Percentiles rank a stretch among this genome's conserved stretches.
Conservation (phyloP, 306 rosid genomes). For the Carpinus viminea region DNA sequence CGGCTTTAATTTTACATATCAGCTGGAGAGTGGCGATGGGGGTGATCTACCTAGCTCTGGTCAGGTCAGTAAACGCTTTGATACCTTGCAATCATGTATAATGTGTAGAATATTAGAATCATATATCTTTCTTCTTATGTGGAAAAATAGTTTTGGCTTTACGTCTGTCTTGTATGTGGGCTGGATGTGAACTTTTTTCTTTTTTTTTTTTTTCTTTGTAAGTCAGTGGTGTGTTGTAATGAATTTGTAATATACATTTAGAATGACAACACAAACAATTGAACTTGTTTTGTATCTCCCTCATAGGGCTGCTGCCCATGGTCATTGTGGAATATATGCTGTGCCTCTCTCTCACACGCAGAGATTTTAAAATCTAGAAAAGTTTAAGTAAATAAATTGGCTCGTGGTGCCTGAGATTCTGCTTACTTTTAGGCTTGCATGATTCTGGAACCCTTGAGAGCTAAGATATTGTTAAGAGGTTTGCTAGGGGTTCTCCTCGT, state of each 20-base stretch:
- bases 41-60: slow-evolving; percentile 93
- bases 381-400: background rate
- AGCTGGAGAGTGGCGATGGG: slow-evolving; percentile 74
- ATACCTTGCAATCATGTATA: background rate
- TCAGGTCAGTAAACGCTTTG: slow-evolving; percentile 52
- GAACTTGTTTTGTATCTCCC: background rate
- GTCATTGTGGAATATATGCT: background rate
- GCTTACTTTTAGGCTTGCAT: background rate
- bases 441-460: background rate
- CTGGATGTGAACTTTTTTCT: background rate
- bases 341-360: background rate
- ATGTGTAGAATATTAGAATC: background rate
- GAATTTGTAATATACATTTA: background rate
- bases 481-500: too few relatives aligned
- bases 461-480: background rate
- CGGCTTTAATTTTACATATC: slow-evolving; percentile 85
- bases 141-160: background rate
- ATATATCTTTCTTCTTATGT: background rate
- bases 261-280: background rate
- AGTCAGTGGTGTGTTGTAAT: background rate
- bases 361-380: background rate
- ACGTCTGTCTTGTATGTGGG: background rate
- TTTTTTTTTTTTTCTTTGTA: too few relatives aligned
- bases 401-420: background rate
- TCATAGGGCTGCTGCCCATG: background rate